Percentiles rank a stretch among this genome's conserved stretches.
These are phyloP conservation scores for Beauveria brongniartii DNA, from an alignment of 2,329 filamentous ascomycete species.

Conservation along the genomic window DNA sequence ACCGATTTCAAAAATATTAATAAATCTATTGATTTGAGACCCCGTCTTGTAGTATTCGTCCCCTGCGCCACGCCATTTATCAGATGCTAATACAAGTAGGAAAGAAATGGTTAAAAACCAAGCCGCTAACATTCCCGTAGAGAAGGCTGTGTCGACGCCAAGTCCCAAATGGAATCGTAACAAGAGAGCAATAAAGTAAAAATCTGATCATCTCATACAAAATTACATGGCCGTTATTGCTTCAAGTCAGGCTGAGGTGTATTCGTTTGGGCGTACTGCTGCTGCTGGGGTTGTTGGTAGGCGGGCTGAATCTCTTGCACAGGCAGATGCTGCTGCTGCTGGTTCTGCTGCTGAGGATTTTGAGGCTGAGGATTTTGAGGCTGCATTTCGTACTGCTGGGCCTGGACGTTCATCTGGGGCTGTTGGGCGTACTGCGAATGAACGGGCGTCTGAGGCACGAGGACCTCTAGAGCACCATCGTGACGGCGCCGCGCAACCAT, in stretches of 20 bases:
- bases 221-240: neutral
- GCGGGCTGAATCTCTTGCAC: conserved; percentile 5
- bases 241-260: conserved; percentile 1
- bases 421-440: conserved; percentile 15
- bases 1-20: too few species aligned
- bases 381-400: conserved; percentile 8
- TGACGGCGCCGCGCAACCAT: conserved; percentile 20
- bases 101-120: neutral
- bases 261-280: neutral
- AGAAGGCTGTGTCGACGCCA: neutral
- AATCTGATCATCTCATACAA: neutral
- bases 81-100: neutral
- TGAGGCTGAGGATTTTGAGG: conserved; percentile 1
- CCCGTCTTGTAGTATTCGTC: neutral
- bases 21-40: neutral
- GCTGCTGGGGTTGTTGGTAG: neutral
- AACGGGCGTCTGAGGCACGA: conserved; percentile 15
- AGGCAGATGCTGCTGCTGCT: neutral
- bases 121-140: neutral
- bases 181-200: neutral
- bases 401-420: conserved; percentile 9
- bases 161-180: neutral
- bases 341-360: neutral
- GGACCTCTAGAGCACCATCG: conserved; percentile 17
- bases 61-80: neutral